Conservation (phyloP, 768 basidiomycete species). For the Lactarius indigo region DNA sequence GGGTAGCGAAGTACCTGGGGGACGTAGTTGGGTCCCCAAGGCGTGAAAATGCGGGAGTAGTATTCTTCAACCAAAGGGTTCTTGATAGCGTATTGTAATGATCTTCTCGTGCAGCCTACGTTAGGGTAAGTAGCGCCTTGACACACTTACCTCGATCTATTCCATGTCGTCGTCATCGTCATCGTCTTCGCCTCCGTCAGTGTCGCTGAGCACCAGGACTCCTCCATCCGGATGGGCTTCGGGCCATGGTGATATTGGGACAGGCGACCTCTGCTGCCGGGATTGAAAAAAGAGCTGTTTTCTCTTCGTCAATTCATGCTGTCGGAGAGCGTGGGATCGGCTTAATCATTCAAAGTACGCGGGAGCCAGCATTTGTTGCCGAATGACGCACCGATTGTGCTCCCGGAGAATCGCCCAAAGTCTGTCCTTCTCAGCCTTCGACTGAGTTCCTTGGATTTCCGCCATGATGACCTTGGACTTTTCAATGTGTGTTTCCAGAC, state of each 20-base stretch:
- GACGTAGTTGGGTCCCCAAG: not conserved
- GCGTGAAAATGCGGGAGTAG: conserved; percentile 1
- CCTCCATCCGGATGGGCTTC: conserved; percentile 38
- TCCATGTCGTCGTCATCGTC: conserved; percentile 8
- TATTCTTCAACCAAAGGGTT: not conserved
- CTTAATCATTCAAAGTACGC: conserved; percentile 12
- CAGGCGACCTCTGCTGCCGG: conserved; percentile 4
- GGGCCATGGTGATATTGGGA: conserved; percentile 37
- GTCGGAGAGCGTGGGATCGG: conserved; percentile 16
- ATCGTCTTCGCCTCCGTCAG: conserved; percentile 36
- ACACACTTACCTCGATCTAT: conserved; percentile 16
- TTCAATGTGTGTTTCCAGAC: conserved; percentile 47
- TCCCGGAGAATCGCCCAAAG: conserved; percentile 45
- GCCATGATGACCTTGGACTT: conserved; percentile 50
- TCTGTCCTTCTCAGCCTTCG: conserved; percentile 47
- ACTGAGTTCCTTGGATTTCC: conserved; percentile 38
- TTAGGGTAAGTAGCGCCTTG: not conserved
- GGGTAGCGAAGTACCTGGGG: conserved; percentile 8
- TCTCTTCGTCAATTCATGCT: conserved; percentile 39
- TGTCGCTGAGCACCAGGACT: conserved; percentile 47
- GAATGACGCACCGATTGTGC: conserved; percentile 47
- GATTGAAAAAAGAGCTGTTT: conserved; percentile 8
- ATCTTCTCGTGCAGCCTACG: conserved; percentile 1
- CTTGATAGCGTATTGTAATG: not conserved
- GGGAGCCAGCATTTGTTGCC: not conserved